A percentile compares a stretch with the other conserved stretches of the same genome.
These are phyloP conservation scores for Candida multigemmis DNA, from an alignment of 805 yeast species.

Conservation along the genomic window DNA sequence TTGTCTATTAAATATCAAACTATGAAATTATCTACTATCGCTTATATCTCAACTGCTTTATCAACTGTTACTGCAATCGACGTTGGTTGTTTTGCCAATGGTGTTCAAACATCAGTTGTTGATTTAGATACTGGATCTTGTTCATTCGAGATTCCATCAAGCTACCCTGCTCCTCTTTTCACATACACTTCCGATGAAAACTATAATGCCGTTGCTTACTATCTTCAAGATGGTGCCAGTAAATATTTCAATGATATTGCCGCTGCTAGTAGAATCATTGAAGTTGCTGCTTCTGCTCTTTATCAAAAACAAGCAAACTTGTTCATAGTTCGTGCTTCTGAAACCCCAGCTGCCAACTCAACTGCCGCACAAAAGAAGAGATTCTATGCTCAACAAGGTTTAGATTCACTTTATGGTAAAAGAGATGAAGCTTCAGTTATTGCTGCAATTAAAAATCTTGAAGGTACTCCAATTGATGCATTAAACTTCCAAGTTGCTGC, in stretches of 20 bases:
- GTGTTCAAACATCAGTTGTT: constrained; percentile 22
- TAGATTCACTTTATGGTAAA: no score
- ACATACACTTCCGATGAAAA: constrained; percentile 17
- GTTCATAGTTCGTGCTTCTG: constrained; percentile 18
- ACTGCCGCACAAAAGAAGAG: constrained; percentile 33
- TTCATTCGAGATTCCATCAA: constrained; percentile 24
- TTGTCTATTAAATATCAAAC: constrained; percentile 1
- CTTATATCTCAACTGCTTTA: constrained; percentile 7
- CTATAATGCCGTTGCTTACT: constrained; percentile 27
- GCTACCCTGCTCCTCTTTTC: constrained; percentile 17
- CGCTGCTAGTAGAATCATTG: constrained; percentile 22
- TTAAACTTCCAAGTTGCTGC: constrained; percentile 7
- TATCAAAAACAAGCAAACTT: constrained; percentile 15
- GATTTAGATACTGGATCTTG: constrained; percentile 32
- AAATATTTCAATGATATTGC: constrained; percentile 25
- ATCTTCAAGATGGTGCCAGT: constrained; percentile 11
- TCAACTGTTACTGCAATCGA: constrained; percentile 17
- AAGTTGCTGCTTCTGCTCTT: constrained; percentile 21
- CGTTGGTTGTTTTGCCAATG: constrained; percentile 30
- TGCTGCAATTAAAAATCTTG: constrained; percentile 8
- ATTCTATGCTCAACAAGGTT: no score
- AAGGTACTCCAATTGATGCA: constrained; percentile 14
- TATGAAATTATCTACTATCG: neutral
- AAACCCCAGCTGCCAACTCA: constrained; percentile 25
- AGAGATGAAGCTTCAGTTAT: constrained; percentile 20